Evolutionary conservation across 2,329 filamentous ascomycete species (phyloP), one percentile per base, ranked within the genome.

Genomic region (Lasiodiplodia sp.): DNA sequence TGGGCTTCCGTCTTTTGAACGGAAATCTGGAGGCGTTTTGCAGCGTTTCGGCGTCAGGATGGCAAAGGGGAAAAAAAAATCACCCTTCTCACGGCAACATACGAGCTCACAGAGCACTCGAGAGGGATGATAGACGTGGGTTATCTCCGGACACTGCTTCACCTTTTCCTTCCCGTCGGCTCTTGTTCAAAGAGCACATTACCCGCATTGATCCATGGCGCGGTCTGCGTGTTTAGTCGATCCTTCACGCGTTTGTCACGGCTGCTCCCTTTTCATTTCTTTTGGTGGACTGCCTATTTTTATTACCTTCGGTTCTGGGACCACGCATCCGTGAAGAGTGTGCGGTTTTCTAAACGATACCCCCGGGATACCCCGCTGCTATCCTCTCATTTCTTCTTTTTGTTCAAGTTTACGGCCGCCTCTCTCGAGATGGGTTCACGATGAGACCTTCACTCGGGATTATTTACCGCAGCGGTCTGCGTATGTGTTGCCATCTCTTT

Each of bases 1-100:
- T 28, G 31, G 31, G 31, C 34, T n/a, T 47, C 21, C 18, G 49
- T 23, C 18, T n/a, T 47, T 40, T 44, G 18, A 21, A 23, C 14
- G 14, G 12, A 60, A n/a, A 16, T 53, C 11, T 47, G 18, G 23
- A 21, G 57, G 37, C n/a, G 25, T 63, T 63, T 52, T 64, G 47
- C 31, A 49, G 44, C 12, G 25, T 49, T 63, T 49, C n/a, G 60
- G 60, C 47, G 47, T 64, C 28, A 38, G 7, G 40, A 47, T 8
- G 6, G 40, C 38, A n/a, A n/a, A 21, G 18, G 18, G 40, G n/a
- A 18, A 44, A 44, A 21, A 47, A 21, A 47, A 18, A 8, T 47
- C n/a, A 7, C n/a, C 44, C 44, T 10, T 10, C 11, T 47, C 21
- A 47, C n/a, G n/a, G 44, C 44, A 7, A 47, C 18, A 47, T 4